Conservation (phyloP, 2,329 filamentous ascomycete genomes). For the Colletotrichum truncatum region DNA sequence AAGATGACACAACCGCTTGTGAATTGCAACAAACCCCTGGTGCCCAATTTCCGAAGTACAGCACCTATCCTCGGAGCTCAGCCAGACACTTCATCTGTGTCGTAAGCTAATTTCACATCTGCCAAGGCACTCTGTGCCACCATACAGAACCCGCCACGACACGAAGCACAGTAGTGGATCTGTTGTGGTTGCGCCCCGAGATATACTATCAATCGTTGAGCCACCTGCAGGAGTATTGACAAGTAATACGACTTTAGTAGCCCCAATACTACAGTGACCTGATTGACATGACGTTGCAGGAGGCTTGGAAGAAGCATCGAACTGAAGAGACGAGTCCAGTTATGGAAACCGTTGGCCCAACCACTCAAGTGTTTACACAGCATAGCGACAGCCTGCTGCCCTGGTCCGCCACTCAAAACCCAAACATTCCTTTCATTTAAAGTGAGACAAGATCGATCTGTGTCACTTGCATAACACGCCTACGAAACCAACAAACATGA, state of each 20-base stretch:
- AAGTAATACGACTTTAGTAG: too few relatives aligned
- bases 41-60: too few relatives aligned
- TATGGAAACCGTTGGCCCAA: not conserved
- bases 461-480: not conserved
- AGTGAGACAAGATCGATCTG: slow-evolving; percentile 4
- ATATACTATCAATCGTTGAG: too few relatives aligned
- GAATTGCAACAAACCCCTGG: too few relatives aligned
- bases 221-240: too few relatives aligned
- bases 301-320: not conserved
- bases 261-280: too few relatives aligned
- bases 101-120: not conserved
- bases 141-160: not conserved
- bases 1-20: too few relatives aligned
- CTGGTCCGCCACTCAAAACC: not conserved
- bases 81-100: not conserved
- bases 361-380: not conserved
- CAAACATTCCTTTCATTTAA: not conserved
- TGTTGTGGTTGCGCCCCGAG: too few relatives aligned
- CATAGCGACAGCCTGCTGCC: not conserved
- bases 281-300: too few relatives aligned
- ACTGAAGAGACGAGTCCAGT: not conserved
- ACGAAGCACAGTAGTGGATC: too few relatives aligned
- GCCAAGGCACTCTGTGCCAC: not conserved
- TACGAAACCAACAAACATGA: not conserved
- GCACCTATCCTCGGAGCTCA: too few relatives aligned